These are phyloP conservation scores for Apophysomyces elegans DNA, from an alignment of 371 early-diverging fungal genomes.

Conservation along the genomic window DNA sequence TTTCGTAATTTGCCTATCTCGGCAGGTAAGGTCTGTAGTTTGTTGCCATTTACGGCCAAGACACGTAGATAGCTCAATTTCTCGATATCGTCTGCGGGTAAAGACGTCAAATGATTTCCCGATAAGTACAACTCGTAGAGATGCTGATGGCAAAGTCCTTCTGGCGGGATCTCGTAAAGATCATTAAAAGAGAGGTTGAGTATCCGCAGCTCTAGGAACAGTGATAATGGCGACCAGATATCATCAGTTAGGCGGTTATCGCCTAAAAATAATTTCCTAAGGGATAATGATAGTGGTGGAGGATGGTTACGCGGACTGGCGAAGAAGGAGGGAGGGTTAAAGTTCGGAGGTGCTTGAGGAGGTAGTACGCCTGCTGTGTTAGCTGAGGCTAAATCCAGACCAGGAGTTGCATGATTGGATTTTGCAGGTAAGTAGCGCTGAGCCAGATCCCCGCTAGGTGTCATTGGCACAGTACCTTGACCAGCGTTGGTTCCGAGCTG, in stretches of 20 bases:
- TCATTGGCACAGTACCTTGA: conserved; percentile 32
- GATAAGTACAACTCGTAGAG: conserved; percentile 81
- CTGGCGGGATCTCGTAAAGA: conserved; percentile 77
- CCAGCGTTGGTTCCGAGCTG: conserved; percentile 34
- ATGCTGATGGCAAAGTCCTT: conserved; percentile 54
- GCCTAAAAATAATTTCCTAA: conserved; percentile 72
- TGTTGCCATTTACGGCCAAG: conserved; percentile 89
- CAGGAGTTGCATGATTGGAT: neutral
- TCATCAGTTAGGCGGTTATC: conserved; percentile 89
- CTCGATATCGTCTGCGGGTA: conserved; percentile 89
- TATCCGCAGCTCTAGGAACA: conserved; percentile 72
- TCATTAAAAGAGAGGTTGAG: conserved; percentile 88
- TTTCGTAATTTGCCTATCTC: conserved; percentile 85
- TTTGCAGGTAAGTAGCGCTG: neutral
- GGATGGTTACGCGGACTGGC: conserved; percentile 59
- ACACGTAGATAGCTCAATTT: conserved; percentile 68
- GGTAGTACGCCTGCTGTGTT: neutral
- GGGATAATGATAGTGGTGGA: conserved; percentile 66
- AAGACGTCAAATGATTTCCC: conserved; percentile 82
- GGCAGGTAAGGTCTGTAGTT: conserved; percentile 88
- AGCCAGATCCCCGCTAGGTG: neutral
- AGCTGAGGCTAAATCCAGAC: neutral
- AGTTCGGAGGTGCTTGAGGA: conserved; percentile 43
- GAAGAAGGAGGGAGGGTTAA: conserved; percentile 57
- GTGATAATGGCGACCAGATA: conserved; percentile 73